phyloP scores from a whole-genome alignment of 2,329 filamentous ascomycete species.

The Leptodontidium sp. region DNA sequence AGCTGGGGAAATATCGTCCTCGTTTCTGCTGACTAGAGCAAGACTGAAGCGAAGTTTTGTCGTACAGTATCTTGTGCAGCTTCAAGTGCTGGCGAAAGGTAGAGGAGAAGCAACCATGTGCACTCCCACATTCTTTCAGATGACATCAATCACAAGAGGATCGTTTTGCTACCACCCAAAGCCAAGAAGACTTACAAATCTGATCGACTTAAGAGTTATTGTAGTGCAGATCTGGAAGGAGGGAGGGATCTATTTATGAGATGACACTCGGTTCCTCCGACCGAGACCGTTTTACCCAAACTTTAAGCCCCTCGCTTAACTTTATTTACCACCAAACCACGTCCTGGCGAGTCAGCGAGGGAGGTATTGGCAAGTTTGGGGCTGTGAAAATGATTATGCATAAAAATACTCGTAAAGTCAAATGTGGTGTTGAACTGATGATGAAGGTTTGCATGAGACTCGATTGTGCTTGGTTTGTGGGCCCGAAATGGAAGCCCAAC shows the following conservation, averaged over 20 bases:
- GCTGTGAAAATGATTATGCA: neutral
- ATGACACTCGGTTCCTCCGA: neutral
- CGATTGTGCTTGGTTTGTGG: neutral
- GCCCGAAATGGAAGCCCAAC: neutral
- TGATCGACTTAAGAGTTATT: constrained; percentile 6
- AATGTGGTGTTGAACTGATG: neutral
- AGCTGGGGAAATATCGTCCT: too few species aligned
- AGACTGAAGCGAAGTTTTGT: too few species aligned
- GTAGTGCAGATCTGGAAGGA: neutral
- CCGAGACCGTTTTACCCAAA: constrained; percentile 6
- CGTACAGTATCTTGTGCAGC: too few species aligned
- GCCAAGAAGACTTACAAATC: too few species aligned
- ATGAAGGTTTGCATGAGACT: neutral
- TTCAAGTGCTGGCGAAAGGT: too few species aligned
- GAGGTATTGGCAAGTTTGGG: neutral
- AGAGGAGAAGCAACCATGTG: too few species aligned
- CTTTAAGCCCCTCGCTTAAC: constrained; percentile 2
- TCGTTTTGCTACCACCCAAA: too few species aligned
- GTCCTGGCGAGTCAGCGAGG: neutral
- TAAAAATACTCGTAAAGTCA: neutral
- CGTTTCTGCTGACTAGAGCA: too few species aligned
- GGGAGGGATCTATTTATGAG: neutral
- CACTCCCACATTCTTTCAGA: too few species aligned
- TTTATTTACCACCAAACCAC: neutral
- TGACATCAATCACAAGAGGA: too few species aligned